These are phyloP conservation scores for Antarctomyces pellizariae DNA, from an alignment of 495 filamentous ascomycete genomes.

Conservation along the genomic window DNA sequence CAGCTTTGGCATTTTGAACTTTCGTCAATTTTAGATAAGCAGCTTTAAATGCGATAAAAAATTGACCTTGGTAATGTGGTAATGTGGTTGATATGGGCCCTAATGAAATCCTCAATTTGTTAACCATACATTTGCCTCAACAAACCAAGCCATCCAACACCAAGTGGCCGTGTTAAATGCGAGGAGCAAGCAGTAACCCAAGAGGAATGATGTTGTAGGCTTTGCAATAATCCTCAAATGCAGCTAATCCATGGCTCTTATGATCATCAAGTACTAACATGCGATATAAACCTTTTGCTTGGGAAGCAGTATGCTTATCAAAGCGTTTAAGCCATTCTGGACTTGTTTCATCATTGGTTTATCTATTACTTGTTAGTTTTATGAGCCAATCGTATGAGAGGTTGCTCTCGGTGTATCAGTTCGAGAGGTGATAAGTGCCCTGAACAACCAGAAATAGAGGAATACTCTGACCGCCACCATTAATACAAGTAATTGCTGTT, in stretches of 20 bases:
- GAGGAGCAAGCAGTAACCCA: conserved; percentile 8
- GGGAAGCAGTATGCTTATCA: conserved; percentile 5
- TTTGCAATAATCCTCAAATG: conserved; percentile 13
- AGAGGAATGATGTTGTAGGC: conserved; percentile 13
- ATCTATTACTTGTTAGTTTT: conserved; percentile 12
- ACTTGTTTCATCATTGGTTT: conserved; percentile 13
- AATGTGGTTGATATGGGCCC: conserved; percentile 8
- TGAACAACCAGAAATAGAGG: conserved; percentile 17
- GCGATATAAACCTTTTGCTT: conserved; percentile 9
- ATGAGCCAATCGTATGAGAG: conserved; percentile 12
- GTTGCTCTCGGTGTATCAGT: conserved; percentile 12
- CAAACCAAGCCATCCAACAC: conserved; percentile 7
- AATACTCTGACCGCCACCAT: conserved; percentile 10
- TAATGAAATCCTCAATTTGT: conserved; percentile 6
- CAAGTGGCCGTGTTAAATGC: conserved; percentile 6
- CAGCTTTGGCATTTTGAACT: conserved; percentile 3
- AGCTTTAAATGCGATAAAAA: conserved; percentile 6
- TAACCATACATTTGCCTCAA: conserved; percentile 7
- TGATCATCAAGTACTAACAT: conserved; percentile 14
- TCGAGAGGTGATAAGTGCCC: conserved; percentile 10
- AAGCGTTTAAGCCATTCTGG: conserved; percentile 9
- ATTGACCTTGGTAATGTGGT: conserved; percentile 7
- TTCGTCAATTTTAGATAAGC: conserved; percentile 4
- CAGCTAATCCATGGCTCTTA: conserved; percentile 6
- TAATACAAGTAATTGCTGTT: conserved; percentile 16